Evolutionary conservation across 2,329 filamentous ascomycete genomes (phyloP), one percentile per base, ranked within the genome.

Genomic region (Trichoderma koningiopsis): DNA sequence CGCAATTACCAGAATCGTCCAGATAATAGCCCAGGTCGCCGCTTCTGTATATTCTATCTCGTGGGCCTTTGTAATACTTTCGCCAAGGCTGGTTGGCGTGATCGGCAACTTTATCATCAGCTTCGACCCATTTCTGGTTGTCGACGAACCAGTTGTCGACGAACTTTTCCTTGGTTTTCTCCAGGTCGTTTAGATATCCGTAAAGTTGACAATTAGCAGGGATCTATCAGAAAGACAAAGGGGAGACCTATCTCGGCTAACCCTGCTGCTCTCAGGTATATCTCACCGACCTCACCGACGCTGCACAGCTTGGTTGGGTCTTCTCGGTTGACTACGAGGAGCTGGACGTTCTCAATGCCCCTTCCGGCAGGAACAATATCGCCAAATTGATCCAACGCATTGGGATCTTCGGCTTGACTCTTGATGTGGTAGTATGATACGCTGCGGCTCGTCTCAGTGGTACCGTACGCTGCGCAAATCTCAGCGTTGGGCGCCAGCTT

Each of bases 311-410:
- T 89, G 71, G 83, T 90, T 43, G 85, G 78, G 71, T 90, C 83
- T 64, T 88, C 86, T 19, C 89, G 90, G 78, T 93, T 87, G 19
- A 97, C 92, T 3, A 97, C 91, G 1, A 97, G 84, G 40, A 97
- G 84, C 78, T 97, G 94, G 1, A 97, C 94, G 75, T 97, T 88
- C 73, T 92, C 81, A 90, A 97, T 98, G 27, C 95, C 94, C 77
- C 86, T 87, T 13, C 94, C 94, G 24, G 91, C 94, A 4, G 94
- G 93, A 58, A 97, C 90, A 29, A 91, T 90, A 73, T 97, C 92
- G 14, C 76, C 77, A 3, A 87, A 73, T 27, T 67, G 68, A n/a
- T 86, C 83, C 3, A 87, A 74, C 19, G 72, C 76, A 4, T 76
- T 72, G 1, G 92, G 87, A 67, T 94, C 87, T 13, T 89, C 85